Evolutionary conservation across 2,329 filamentous ascomycete species (phyloP), one percentile per base, ranked within the genome.

Genomic region (Endoconidiophora polonica): DNA sequence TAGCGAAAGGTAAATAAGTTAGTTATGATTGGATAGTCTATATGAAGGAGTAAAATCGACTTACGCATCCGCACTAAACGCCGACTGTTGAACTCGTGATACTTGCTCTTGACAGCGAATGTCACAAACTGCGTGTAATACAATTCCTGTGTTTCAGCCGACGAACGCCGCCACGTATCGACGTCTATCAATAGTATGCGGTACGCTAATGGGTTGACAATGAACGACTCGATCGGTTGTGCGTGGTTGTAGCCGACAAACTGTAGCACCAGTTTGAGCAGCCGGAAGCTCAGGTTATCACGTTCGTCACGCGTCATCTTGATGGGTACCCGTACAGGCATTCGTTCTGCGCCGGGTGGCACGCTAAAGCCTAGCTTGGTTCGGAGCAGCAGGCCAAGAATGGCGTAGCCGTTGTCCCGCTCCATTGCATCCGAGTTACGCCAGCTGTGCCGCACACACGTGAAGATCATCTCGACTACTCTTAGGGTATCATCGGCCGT

Each of bases 341-440:
- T 29, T 14, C 43, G 41, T 2, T 44, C 51, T 16, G 39, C 26
- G 22, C 51, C 45, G 3, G 44, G 12, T 26, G 50, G 50, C 5
- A 33, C 40, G 10, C 46, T 48, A 36, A 54, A 53, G 4, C 82
- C 83, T 29, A 94, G 70, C 62, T 94, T 95, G 49, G 85, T 83
- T 49, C 86, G 80, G 22, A 98, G 66, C 16, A 96, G 72, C 63
- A 87, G 79, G 39, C 83, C 83, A 46, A 98, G 67, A 36, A 96
- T 84, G 23, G 85, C 83, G 61, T 95, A 98, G 0, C 90, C 93
- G 57, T 93, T 91, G 53, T 94, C 87, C 58, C 85, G 81, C 63
- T 98, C 91, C 83, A 98, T 95, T 23, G 91, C 88, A 62, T 98
- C 93, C 57, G 91, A 96, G 57, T 96, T 96, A 55, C 91, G 77